Evolutionary conservation across 208 protist genomes (phyloP).

Genomic region (Acanthamoeba royreba): DNA sequence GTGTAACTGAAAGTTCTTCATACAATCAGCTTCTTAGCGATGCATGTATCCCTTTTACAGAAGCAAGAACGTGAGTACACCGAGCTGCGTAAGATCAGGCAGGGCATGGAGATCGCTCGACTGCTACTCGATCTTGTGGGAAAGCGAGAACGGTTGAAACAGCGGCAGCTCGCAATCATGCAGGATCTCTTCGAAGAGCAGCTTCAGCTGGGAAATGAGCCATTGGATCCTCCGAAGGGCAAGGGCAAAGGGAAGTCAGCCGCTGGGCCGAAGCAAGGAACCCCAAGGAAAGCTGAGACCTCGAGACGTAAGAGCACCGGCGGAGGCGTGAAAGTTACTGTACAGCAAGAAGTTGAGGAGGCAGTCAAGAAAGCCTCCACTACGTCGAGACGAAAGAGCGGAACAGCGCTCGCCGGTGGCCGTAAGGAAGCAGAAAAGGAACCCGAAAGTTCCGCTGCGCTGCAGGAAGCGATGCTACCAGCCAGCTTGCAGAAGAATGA

Average conservation of each 20-base stretch:
- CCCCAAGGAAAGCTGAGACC: background rate
- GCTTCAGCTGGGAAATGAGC: background rate
- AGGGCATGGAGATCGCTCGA: conserved; percentile 4
- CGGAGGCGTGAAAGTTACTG: background rate
- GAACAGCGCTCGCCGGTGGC: background rate
- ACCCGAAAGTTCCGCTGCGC: background rate
- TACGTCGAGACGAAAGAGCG: background rate
- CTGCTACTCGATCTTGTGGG: conserved; percentile 17
- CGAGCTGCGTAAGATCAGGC: conserved; percentile 19
- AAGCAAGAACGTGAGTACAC: conserved; percentile 30
- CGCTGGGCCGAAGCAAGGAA: background rate
- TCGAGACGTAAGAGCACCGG: background rate
- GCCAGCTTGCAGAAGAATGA: background rate
- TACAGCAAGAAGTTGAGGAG: background rate
- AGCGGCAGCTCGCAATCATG: background rate
- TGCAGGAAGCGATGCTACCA: background rate
- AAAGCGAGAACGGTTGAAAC: conserved; percentile 9
- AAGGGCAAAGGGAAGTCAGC: background rate
- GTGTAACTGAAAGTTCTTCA: too few relatives aligned
- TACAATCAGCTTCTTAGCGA: too few relatives aligned
- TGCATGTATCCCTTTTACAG: too few relatives aligned
- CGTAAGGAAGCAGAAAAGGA: background rate
- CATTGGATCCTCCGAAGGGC: background rate
- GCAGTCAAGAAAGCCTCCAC: background rate
- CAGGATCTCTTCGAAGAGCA: conserved; percentile 6